phyloP scores from a whole-genome alignment of 2,329 filamentous ascomycete species.

The Periconia sp. region DNA sequence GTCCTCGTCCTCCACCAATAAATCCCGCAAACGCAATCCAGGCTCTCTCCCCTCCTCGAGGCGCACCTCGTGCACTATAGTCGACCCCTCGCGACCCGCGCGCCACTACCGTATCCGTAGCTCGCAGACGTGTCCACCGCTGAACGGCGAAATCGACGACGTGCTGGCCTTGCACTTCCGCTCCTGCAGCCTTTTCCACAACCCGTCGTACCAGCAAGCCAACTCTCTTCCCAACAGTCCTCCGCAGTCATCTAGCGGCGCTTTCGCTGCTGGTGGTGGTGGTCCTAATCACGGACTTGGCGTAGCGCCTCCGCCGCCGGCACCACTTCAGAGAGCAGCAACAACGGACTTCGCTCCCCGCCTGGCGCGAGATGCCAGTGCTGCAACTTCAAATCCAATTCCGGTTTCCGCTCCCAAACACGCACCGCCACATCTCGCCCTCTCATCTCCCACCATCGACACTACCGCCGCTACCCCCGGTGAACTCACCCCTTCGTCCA shows the following conservation, averaged over 20 bases:
- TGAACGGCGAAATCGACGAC: constrained; percentile 40
- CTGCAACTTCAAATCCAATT: neutral
- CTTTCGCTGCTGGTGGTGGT: no score
- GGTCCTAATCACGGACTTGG: constrained; percentile 6
- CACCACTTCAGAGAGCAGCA: neutral
- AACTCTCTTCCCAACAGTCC: constrained; percentile 17
- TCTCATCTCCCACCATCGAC: neutral
- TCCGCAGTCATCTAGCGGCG: constrained; percentile 19
- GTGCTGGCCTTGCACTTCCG: constrained; percentile 44
- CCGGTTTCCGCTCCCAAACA: neutral
- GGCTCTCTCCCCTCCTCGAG: constrained; percentile 34
- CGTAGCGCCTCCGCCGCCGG: neutral
- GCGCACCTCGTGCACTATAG: constrained; percentile 37
- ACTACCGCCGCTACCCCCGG: constrained; percentile 12
- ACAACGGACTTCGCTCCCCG: constrained; percentile 3
- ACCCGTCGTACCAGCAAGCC: constrained; percentile 28
- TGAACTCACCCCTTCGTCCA: constrained; percentile 10
- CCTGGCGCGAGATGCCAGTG: neutral
- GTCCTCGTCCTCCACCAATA: constrained; percentile 30
- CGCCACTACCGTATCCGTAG: constrained; percentile 40
- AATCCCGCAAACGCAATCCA: constrained; percentile 26
- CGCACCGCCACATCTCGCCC: neutral
- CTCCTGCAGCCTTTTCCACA: constrained; percentile 39
- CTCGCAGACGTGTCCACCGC: constrained; percentile 27
- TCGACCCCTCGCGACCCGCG: constrained; percentile 37